Evolutionary conservation across 192 early-diverging fungal species (phyloP).

Genomic region (Coemansia sp.): DNA sequence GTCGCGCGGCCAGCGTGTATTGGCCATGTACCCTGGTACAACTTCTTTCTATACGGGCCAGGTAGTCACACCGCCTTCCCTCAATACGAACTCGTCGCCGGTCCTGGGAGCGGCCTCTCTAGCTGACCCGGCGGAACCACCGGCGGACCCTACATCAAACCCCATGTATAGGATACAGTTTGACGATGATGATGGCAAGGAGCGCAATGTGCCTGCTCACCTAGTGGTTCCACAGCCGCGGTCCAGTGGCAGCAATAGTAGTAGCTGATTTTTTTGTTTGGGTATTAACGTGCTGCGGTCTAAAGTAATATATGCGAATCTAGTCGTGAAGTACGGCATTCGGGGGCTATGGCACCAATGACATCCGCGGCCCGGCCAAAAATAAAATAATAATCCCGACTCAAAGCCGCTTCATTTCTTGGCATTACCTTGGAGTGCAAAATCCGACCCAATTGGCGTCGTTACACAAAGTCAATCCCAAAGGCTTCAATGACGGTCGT

Average conservation of each 20-base stretch:
- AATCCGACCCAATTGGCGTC: neutral
- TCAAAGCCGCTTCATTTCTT: neutral
- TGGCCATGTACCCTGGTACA: conserved; percentile 54
- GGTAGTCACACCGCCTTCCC: conserved; percentile 44
- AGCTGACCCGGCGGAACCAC: conserved; percentile 3
- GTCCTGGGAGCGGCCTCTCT: neutral
- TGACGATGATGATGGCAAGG: conserved; percentile 47
- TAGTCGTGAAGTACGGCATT: neutral
- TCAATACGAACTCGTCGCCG: conserved; percentile 19
- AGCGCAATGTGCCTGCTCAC: conserved; percentile 49
- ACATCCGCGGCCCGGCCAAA: neutral
- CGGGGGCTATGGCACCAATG: neutral
- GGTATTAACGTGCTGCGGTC: too few species aligned
- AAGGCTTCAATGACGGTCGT: too few species aligned
- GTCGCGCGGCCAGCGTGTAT: conserved; percentile 33
- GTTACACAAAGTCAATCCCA: neutral
- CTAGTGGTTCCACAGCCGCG: conserved; percentile 45
- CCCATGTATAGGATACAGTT: conserved; percentile 53
- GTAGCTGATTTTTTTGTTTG: neutral
- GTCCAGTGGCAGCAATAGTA: neutral
- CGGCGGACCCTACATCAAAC: conserved; percentile 26
- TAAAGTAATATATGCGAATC: neutral
- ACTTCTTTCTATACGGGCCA: conserved; percentile 46
- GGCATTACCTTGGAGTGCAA: neutral
- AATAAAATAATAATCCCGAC: neutral